Evolutionary conservation across 805 yeast species (phyloP).

Genomic region (Tetrapisispora phaffii): DNA sequence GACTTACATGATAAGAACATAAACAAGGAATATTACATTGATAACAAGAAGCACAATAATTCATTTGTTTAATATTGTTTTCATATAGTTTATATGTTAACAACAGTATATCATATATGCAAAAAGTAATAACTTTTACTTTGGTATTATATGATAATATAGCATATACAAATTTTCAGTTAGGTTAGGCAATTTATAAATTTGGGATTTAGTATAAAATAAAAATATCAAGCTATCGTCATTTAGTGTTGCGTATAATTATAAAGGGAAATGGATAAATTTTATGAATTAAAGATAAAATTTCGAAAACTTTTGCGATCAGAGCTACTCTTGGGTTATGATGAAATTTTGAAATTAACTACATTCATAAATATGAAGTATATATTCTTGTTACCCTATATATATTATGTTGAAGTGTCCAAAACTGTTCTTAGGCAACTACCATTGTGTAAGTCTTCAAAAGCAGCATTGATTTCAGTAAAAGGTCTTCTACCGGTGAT

Average conservation of each 20-base stretch:
- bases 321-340: no score
- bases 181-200: neutral
- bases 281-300: no score
- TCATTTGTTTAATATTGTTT: neutral
- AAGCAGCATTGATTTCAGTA: slow-evolving; percentile 73
- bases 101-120: neutral
- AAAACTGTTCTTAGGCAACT: slow-evolving; percentile 89
- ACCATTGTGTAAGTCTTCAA: slow-evolving; percentile 91
- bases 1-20: neutral
- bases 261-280: no score
- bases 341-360: no score
- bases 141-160: neutral
- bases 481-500: slow-evolving; percentile 83
- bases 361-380: no score
- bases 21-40: neutral
- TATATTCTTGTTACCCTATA: neutral
- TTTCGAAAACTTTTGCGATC: no score
- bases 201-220: neutral
- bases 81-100: neutral
- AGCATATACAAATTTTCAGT: neutral
- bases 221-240: neutral
- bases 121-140: neutral
- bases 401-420: slow-evolving; percentile 20
- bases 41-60: neutral
- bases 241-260: no score